Evolutionary conservation across 768 basidiomycete species (phyloP).

Genomic region (Suillus discolor): DNA sequence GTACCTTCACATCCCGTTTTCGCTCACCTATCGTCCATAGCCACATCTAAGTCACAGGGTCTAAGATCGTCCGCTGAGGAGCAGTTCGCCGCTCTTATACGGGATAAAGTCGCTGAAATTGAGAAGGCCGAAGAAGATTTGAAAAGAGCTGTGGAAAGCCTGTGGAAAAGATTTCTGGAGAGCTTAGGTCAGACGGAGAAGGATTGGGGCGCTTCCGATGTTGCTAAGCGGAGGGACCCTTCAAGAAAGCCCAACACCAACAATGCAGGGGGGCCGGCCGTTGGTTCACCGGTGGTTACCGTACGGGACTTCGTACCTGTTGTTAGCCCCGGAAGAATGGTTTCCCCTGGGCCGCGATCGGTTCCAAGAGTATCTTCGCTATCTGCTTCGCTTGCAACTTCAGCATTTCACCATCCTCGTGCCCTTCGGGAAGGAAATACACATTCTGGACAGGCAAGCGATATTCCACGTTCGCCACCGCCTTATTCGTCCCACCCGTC

Average conservation of each 20-base stretch:
- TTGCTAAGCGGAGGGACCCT: slow-evolving; percentile 22
- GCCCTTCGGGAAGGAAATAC: slow-evolving; percentile 26
- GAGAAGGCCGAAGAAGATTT: slow-evolving; percentile 56
- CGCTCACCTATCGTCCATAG: slow-evolving; percentile 60
- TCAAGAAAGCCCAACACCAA: slow-evolving; percentile 23
- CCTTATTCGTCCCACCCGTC: slow-evolving; percentile 38
- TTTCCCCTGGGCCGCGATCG: slow-evolving; percentile 37
- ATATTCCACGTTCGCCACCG: slow-evolving; percentile 33
- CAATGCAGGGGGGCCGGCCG: slow-evolving; percentile 23
- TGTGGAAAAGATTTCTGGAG: slow-evolving; percentile 65
- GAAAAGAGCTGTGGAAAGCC: slow-evolving; percentile 55
- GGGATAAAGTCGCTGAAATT: slow-evolving; percentile 57
- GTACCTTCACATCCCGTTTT: slow-evolving; percentile 76
- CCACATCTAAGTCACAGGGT: slow-evolving; percentile 53
- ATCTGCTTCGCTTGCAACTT: slow-evolving; percentile 67
- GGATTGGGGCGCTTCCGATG: slow-evolving; percentile 29
- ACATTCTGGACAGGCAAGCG: slow-evolving; percentile 17
- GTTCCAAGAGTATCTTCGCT: slow-evolving; percentile 58
- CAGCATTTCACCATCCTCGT: slow-evolving; percentile 57
- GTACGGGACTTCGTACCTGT: slow-evolving; percentile 63
- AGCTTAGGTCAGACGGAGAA: slow-evolving; percentile 47
- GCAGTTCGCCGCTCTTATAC: slow-evolving; percentile 53
- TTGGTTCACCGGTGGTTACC: slow-evolving; percentile 38
- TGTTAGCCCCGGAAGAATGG: slow-evolving; percentile 38
- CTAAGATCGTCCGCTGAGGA: slow-evolving; percentile 61